phyloP scores from a whole-genome alignment of 2,329 filamentous ascomycete species.

The Botrytis byssoidea region DNA sequence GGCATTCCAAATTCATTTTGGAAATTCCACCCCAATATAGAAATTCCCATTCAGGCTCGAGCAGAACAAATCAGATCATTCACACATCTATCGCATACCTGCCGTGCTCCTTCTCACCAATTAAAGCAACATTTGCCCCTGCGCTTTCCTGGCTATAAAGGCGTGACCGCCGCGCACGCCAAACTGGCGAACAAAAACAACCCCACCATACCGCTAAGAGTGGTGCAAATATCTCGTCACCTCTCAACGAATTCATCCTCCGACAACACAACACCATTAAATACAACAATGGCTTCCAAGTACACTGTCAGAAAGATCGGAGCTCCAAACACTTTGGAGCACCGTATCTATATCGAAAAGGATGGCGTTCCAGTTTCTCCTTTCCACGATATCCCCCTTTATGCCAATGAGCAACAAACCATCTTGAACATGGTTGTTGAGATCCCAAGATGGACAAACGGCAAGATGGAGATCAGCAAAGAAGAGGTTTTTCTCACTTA shows the following conservation, averaged over 20 bases:
- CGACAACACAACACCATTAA: slow-evolving; percentile 19
- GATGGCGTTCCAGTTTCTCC: slow-evolving; percentile 91
- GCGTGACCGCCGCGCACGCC: slow-evolving; percentile 18
- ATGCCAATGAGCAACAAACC: slow-evolving; percentile 92
- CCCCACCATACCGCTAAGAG: slow-evolving; percentile 15
- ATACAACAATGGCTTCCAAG: slow-evolving; percentile 41
- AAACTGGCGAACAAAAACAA: slow-evolving; percentile 19
- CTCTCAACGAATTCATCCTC: slow-evolving; percentile 21
- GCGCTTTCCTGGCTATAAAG: background rate
- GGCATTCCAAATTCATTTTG: slow-evolving; percentile 7
- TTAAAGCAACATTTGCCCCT: slow-evolving; percentile 1
- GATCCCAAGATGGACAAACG: slow-evolving; percentile 99
- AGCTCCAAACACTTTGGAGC: slow-evolving; percentile 88
- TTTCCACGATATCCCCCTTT: slow-evolving; percentile 98
- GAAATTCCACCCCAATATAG: background rate
- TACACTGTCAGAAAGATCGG: slow-evolving; percentile 86
- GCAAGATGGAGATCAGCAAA: slow-evolving; percentile 78
- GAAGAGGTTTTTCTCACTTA: slow-evolving; percentile 68
- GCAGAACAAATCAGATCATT: background rate
- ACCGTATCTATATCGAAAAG: slow-evolving; percentile 97
- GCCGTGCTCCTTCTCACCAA: background rate
- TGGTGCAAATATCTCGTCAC: slow-evolving; percentile 23
- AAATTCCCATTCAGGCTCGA: background rate
- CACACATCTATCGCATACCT: background rate
- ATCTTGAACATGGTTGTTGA: slow-evolving; percentile 99